Conservation (phyloP, 176 grass and related monocot species). For the Zizania latifolia region DNA sequence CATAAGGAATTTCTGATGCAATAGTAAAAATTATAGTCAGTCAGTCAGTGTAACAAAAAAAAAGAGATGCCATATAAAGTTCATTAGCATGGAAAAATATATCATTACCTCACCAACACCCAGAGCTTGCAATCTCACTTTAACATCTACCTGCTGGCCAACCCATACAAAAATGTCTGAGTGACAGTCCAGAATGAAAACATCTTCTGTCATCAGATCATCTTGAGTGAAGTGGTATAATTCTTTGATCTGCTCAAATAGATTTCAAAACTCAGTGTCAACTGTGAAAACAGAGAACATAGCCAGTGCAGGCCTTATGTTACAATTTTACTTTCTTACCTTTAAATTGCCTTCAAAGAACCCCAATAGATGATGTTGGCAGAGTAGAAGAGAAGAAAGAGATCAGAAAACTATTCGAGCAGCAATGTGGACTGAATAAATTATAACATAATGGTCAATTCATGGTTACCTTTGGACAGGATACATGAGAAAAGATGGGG, state of each 20-base stretch:
- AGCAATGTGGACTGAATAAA: not conserved
- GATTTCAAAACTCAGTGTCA: slow-evolving; percentile 18
- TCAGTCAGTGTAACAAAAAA: not conserved
- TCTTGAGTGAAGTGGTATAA: slow-evolving; percentile 86
- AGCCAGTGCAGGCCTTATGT: not conserved
- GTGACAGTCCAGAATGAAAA: slow-evolving; percentile 78
- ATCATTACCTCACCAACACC: slow-evolving; percentile 58
- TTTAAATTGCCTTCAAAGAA: slow-evolving; percentile 57
- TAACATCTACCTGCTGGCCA: slow-evolving; percentile 72
- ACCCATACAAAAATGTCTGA: slow-evolving; percentile 77
- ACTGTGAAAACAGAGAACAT: slow-evolving; percentile 1
- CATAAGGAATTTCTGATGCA: slow-evolving; percentile 79
- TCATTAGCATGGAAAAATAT: not conserved
- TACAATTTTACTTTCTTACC: slow-evolving; percentile 36
- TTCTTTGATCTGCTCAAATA: slow-evolving; percentile 60
- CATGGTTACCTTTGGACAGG: slow-evolving; percentile 59
- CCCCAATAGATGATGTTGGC: slow-evolving; percentile 11
- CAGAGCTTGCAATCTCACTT: slow-evolving; percentile 72
- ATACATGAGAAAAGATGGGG: slow-evolving; percentile 76
- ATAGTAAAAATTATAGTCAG: slow-evolving; percentile 8
- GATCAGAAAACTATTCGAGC: slow-evolving; percentile 22
- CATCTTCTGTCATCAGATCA: slow-evolving; percentile 93
- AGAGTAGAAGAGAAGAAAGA: slow-evolving; percentile 21
- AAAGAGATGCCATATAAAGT: not conserved
- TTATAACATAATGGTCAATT: not conserved